Conservation (phyloP, 2,329 filamentous ascomycete genomes). For the Talaromyces sp. region DNA sequence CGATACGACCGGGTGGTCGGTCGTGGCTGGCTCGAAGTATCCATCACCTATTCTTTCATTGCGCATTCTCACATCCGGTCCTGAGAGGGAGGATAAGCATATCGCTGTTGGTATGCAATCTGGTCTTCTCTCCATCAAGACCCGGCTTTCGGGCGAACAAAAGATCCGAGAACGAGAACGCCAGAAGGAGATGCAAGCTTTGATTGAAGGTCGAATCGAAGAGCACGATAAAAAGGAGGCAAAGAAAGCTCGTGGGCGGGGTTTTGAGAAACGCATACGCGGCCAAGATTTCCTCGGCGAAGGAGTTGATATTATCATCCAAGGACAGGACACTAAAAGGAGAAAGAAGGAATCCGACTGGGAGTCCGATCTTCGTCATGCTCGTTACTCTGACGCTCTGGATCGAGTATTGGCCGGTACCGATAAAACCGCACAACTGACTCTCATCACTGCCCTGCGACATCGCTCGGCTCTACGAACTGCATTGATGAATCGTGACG, state of each 20-base stretch:
- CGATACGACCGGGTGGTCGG: conserved; percentile 90
- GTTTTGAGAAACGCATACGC: conserved; percentile 58
- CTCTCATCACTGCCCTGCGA: conserved; percentile 74
- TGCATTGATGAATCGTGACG: conserved; percentile 75
- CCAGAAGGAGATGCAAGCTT: conserved; percentile 77
- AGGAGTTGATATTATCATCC: conserved; percentile 81
- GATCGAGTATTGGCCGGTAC: conserved; percentile 65
- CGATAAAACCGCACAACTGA: conserved; percentile 62
- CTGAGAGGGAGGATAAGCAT: conserved; percentile 75
- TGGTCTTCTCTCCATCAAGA: conserved; percentile 84
- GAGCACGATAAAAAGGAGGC: conserved; percentile 67
- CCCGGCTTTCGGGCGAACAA: conserved; percentile 76
- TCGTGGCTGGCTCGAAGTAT: conserved; percentile 93
- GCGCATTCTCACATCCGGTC: conserved; percentile 65
- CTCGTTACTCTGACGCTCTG: conserved; percentile 69
- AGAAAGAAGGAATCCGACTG: conserved; percentile 65
- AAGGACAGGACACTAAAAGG: conserved; percentile 58
- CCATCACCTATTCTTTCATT: conserved; percentile 83
- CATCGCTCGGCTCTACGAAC: conserved; percentile 80
- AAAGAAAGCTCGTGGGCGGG: conserved; percentile 61
- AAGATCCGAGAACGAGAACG: conserved; percentile 70
- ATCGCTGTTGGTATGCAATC: conserved; percentile 92
- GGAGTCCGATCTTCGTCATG: conserved; percentile 76
- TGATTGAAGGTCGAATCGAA: conserved; percentile 72
- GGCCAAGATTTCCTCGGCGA: conserved; percentile 79